Evolutionary conservation across 163 green algal genomes (phyloP), one percentile per base, ranked within the genome.

Genomic region (Coccomyxa subellipsoidea): DNA sequence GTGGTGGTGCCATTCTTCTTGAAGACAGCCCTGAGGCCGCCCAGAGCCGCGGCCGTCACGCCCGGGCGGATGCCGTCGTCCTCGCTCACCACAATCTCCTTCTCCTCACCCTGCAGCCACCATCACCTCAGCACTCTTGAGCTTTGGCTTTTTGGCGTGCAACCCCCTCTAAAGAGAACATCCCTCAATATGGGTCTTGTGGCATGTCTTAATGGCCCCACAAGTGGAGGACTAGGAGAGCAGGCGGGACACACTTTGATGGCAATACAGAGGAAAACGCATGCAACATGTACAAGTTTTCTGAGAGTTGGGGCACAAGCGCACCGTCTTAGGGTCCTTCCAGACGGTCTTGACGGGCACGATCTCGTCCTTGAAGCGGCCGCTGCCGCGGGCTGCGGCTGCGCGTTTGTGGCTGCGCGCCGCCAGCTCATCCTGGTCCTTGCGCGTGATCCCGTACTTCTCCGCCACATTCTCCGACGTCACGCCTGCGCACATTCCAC

Each of bases 391-490:
- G 35, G 88, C 89, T 6, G 94, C 93, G 0, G 93, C 94, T 9
- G 97, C 97, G 84, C 95, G 93, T n/a, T 83, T 85, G 90, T 99
- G 97, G 10, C 89, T 96, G 32, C 59, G 80, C 2, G 92, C 94
- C 0, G 96, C 94, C 86, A 98, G 95, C 38, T 87, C 83, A 87
- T 99, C 97, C 92, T 99, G 96, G 35, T 80, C 83, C 75, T 90
- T 85, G 70, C 94, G 89, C 18, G 85, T 84, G 47, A 99, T 86
- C 70, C 92, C 92, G 81, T 94, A 99, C 78, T 93, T 90, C 29
- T 92, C 93, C 0, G 97, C 95, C 84, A 99, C 97, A 82, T 99
- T 99, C 90, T 99, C 97, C 35, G 91, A 97, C 35, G 96, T 99
- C 66, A 99, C 85, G 36, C 97, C 96, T 87, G 80, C 78, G 66